Evolutionary conservation across 371 early-diverging fungal species (phyloP), one percentile per base, ranked within the genome.

Genomic region (Mucor plumbeus): DNA sequence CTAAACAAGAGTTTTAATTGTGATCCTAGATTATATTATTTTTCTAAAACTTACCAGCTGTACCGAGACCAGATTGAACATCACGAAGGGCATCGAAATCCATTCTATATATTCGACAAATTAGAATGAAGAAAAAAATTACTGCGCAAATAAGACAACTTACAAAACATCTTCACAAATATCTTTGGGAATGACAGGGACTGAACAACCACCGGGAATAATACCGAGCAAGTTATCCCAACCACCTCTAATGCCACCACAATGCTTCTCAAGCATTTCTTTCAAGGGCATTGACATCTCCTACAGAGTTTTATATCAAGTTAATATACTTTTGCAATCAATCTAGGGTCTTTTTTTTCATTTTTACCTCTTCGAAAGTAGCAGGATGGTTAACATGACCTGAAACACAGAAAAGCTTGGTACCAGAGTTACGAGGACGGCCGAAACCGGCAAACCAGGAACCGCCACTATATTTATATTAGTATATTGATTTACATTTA

Each of bases 161-260:
- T 77, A 83, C 86, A 96, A 78, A 21, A 95, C 97, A 59, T 93
- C 92, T 35, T 94, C 92, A 80, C 97, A 96, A 57, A 95, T 91
- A 57, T 83, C 63, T 73, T 92, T 92, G 59, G 97, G 95, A 63
- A 98, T 75, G 43, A 97, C 88, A 3, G 97, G 99, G 19, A 96
- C 97, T 11, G 99, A 97, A 17, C 94, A 95, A 64, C 98, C 99
- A 79, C 99, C 98, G 4, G 98, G 99, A 71, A 98, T 94, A 73
- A 98, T 95, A 69, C 95, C 99, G 53, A 97, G 85, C 47, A 97
- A 84, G 84, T 98, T 97, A 81, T 98, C 99, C 99, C 99, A 98
- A n/a, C 99, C 99, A 60, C 99, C 99, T 36, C 90, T 90, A 58
- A 98, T 93, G 74, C 99, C 99, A 70, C 99, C 99, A 76, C 93